Base-by-base conservation (phyloP, 768 basidiomycete species). In the Fomitopsis pulvina region DNA sequence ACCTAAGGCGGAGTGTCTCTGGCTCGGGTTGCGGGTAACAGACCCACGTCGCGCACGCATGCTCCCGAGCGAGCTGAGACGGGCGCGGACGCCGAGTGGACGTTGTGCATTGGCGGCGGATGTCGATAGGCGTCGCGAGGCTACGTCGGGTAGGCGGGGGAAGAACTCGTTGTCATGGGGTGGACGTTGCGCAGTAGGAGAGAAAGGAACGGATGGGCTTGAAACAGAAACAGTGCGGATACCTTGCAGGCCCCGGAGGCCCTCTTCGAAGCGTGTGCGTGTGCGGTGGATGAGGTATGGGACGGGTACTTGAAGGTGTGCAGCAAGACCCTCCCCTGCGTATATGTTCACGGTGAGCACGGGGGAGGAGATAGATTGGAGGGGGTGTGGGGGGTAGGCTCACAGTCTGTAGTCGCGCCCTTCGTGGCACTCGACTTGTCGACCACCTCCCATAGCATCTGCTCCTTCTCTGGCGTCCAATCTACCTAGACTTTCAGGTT, bases 251-350 rank as follows among this genome's bases (percentile, higher is more conserved):
- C 86, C 85, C 32, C 85, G 80, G 26, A 92, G 78, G 61, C 90
- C 90, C 65, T 92, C 85, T 62, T 92, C 88, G 49, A 87, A 92
- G 54, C 90, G 76, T 11, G 81, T 83, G 63, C 90, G 86, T 12
- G 87, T 87, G 20, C 90, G 79, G 59, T 90, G 90, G 9, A 92
- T 77, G 25, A 92, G 75, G 64, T 91, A 92, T 0, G 90, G 90
- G 4, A 92, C 67, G 0, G 90, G 90, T 0, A 91, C 87, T 55
- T 84, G 74, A 3, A 92, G 76, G 60, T 87, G 88, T 22, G 79
- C 74, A 3, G 90, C 87, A 11, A 92, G 77, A 27, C 80, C 86
- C 65, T 87, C 91, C 90, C 89, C 89, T 92, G 21, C 28, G 44
- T 22, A 27, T 37, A 11, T 26, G 46, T 14, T n/a, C 18, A 4